A percentile compares a stretch with the other conserved stretches of the same genome.
These are phyloP conservation scores for Yamadazyma triangularis DNA, from an alignment of 1,139 yeast species.

Conservation along the genomic window DNA sequence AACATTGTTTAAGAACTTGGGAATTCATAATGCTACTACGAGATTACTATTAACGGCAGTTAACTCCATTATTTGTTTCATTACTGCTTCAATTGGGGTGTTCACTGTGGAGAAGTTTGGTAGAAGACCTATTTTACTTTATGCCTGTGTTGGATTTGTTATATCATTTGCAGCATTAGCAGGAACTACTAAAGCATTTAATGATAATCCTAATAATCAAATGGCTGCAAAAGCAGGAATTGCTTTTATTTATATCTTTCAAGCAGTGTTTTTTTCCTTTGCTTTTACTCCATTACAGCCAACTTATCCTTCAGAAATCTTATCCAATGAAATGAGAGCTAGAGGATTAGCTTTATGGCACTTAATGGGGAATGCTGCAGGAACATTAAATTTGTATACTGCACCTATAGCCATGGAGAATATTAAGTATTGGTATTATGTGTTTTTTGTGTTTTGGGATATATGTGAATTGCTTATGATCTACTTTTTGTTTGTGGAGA, in stretches of 20 bases:
- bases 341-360: constrained; percentile 13
- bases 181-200: constrained; percentile 12
- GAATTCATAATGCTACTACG: constrained; percentile 13
- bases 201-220: constrained; percentile 8
- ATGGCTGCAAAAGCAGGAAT: constrained; percentile 13
- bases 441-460: constrained; percentile 17
- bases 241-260: constrained; percentile 16
- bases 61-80: constrained; percentile 13
- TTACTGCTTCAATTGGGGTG: constrained; percentile 15
- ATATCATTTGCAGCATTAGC: constrained; percentile 14
- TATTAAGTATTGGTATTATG: constrained; percentile 17
- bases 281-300: constrained; percentile 18
- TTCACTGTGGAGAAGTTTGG: constrained; percentile 11
- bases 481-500: constrained; percentile 24
- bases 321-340: constrained; percentile 14
- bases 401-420: constrained; percentile 19
- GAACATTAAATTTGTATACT: constrained; percentile 16
- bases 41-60: constrained; percentile 15
- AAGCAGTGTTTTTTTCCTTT: constrained; percentile 17
- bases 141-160: constrained; percentile 14
- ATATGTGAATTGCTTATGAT: constrained; percentile 13
- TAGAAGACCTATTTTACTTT: constrained; percentile 16
- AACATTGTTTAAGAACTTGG: constrained; percentile 14
- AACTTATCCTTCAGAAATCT: constrained; percentile 17
- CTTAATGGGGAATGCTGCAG: constrained; percentile 13